Conservation (phyloP, 2,329 filamentous ascomycete species). For the Davidsoniella eucalypti region DNA sequence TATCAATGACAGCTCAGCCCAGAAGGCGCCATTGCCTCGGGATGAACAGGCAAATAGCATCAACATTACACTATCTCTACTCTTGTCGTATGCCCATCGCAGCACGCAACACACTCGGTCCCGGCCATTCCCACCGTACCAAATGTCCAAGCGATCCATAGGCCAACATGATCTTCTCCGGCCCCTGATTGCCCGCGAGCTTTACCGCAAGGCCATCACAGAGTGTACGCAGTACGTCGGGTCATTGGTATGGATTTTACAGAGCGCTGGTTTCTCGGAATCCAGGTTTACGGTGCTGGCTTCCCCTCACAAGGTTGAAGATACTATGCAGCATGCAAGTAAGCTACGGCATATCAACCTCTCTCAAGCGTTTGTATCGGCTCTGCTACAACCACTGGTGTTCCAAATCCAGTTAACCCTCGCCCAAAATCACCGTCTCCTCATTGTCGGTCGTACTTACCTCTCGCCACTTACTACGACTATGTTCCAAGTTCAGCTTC, state of each 20-base stretch:
- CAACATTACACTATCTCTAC: slow-evolving; percentile 51
- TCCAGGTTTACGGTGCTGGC: slow-evolving; percentile 28
- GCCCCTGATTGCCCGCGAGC: slow-evolving; percentile 33
- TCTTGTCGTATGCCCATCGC: slow-evolving; percentile 65
- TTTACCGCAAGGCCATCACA: slow-evolving; percentile 26
- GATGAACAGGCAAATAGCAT: slow-evolving; percentile 46
- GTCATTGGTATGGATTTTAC: slow-evolving; percentile 27
- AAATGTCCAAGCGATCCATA: slow-evolving; percentile 22
- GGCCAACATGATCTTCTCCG: slow-evolving; percentile 34
- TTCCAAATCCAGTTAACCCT: slow-evolving; percentile 29
- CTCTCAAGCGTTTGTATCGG: slow-evolving; percentile 22
- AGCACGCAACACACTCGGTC: slow-evolving; percentile 55
- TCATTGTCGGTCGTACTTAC: slow-evolving; percentile 29
- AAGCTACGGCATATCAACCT: slow-evolving; percentile 26
- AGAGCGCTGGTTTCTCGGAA: slow-evolving; percentile 27
- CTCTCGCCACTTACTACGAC: slow-evolving; percentile 28
- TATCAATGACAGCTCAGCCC: slow-evolving; percentile 29
- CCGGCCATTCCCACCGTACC: slow-evolving; percentile 30
- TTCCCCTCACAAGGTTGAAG: slow-evolving; percentile 19
- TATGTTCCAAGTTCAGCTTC: slow-evolving; percentile 24
- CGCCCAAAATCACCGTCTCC: slow-evolving; percentile 26
- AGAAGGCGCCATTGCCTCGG: slow-evolving; percentile 22
- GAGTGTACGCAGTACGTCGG: slow-evolving; percentile 27
- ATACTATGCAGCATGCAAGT: slow-evolving; percentile 18
- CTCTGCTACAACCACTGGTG: slow-evolving; percentile 13